These are phyloP conservation scores for Sergeia podlipaevii DNA, from an alignment of 208 protist genomes.

Conservation along the genomic window DNA sequence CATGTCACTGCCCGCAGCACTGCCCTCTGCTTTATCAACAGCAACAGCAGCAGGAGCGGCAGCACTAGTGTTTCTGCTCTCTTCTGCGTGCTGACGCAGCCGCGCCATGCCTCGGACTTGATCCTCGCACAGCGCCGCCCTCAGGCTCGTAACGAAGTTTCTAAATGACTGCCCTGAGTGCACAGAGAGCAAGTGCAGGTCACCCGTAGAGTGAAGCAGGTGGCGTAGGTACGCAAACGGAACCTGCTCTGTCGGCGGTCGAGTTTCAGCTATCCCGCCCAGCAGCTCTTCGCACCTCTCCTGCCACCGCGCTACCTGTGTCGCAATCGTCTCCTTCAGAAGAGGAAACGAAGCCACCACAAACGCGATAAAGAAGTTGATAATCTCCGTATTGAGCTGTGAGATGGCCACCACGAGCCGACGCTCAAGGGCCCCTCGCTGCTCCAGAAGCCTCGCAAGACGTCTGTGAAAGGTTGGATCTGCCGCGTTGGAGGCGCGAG, in stretches of 20 bases:
- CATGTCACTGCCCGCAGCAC: background rate
- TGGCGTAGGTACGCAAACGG: background rate
- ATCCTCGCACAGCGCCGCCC: slow-evolving; percentile 74
- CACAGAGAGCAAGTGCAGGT: slow-evolving; percentile 23
- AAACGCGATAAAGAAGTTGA: slow-evolving; percentile 69
- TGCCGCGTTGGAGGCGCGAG: background rate
- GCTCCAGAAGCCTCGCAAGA: slow-evolving; percentile 7
- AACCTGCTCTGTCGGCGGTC: background rate
- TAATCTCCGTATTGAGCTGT: slow-evolving; percentile 78
- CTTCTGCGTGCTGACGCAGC: background rate
- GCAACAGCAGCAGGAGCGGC: background rate
- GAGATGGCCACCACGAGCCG: slow-evolving; percentile 54
- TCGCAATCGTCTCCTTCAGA: background rate
- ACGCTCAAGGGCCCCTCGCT: slow-evolving; percentile 25
- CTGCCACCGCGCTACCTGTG: background rate
- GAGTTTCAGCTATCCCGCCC: background rate
- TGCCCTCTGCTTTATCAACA: background rate
- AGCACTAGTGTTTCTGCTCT: background rate
- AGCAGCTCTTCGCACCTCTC: background rate
- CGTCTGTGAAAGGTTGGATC: background rate
- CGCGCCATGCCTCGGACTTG: slow-evolving; percentile 46
- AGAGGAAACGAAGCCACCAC: slow-evolving; percentile 22
- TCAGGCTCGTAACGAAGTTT: slow-evolving; percentile 46
- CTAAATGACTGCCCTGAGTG: slow-evolving; percentile 18
- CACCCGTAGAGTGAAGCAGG: slow-evolving; percentile 3